Conservation (phyloP, 495 filamentous ascomycete genomes). For the Clavariopsis aquatica region DNA sequence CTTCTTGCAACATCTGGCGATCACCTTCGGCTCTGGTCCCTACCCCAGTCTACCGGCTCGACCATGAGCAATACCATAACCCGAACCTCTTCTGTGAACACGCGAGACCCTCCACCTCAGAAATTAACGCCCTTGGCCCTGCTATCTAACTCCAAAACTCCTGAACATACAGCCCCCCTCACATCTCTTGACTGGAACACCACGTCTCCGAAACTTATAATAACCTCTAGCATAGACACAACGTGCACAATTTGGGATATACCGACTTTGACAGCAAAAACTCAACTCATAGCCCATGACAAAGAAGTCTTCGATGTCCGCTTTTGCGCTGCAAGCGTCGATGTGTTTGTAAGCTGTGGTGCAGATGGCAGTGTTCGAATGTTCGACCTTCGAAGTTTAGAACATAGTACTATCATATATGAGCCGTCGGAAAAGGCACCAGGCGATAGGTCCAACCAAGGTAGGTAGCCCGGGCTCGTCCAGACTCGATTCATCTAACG, state of each 20-base stretch:
- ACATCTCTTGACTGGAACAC: slow-evolving; percentile 98
- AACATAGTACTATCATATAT: slow-evolving; percentile 99
- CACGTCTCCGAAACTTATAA: slow-evolving; percentile 92
- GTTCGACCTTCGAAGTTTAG: slow-evolving; percentile 95
- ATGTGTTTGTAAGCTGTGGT: slow-evolving; percentile 96
- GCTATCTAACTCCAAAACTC: slow-evolving; percentile 95
- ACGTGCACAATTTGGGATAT: slow-evolving; percentile 99
- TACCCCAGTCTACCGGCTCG: slow-evolving; percentile 64
- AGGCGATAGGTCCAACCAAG: slow-evolving; percentile 59
- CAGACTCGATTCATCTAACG: neutral
- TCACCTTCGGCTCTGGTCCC: slow-evolving; percentile 92
- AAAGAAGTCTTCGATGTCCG: slow-evolving; percentile 99
- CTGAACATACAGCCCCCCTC: slow-evolving; percentile 94
- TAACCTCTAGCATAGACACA: slow-evolving; percentile 97
- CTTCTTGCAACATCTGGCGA: slow-evolving; percentile 95
- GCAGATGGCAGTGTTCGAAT: slow-evolving; percentile 97
- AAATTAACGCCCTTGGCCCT: slow-evolving; percentile 94
- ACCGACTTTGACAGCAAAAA: slow-evolving; percentile 95
- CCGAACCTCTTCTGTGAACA: slow-evolving; percentile 58
- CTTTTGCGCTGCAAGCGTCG: slow-evolving; percentile 93
- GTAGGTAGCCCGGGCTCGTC: slow-evolving; percentile 49
- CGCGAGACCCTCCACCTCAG: slow-evolving; percentile 64
- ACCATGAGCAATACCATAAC: slow-evolving; percentile 72
- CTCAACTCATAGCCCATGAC: slow-evolving; percentile 96
- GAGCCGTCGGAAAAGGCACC: slow-evolving; percentile 80